These are phyloP conservation scores for Zygoascus biomembranicola DNA, from an alignment of 805 yeast species.

Conservation along the genomic window DNA sequence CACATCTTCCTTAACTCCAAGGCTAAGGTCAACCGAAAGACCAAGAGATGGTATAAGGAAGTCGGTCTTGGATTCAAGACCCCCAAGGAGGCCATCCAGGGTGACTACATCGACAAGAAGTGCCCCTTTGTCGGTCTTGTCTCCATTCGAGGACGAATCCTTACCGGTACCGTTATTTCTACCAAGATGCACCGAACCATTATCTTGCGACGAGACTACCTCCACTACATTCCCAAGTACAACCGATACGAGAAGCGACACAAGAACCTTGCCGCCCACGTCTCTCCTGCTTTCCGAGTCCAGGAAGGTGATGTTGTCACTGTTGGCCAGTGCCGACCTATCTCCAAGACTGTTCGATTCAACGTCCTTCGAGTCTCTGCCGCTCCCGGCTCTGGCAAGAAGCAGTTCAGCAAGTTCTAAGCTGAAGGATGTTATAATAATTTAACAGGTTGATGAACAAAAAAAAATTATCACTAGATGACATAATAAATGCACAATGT, in stretches of 20 bases:
- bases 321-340: constrained; percentile 99
- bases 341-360: constrained; percentile 99
- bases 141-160: constrained; percentile 99
- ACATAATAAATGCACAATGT: constrained; percentile 1
- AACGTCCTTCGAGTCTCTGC: constrained; percentile 95
- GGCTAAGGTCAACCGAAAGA: constrained; percentile 95
- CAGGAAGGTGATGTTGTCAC: constrained; percentile 98
- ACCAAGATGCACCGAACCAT: constrained; percentile 99
- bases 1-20: constrained; percentile 99
- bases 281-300: constrained; percentile 99
- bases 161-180: constrained; percentile 98
- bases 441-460: background rate
- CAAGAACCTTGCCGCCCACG: constrained; percentile 99
- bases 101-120: constrained; percentile 98
- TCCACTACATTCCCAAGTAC: constrained; percentile 99
- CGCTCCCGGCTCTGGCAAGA: constrained; percentile 72
- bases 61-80: constrained; percentile 99
- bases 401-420: constrained; percentile 97
- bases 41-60: constrained; percentile 99
- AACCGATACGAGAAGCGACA: constrained; percentile 99
- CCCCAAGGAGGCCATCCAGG: constrained; percentile 97
- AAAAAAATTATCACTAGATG: background rate
- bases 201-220: constrained; percentile 99
- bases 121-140: constrained; percentile 97
- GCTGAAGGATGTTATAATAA: constrained; percentile 9